phyloP scores from a whole-genome alignment of 2,329 filamentous ascomycete genomes.

The Botrytis fragariae region DNA sequence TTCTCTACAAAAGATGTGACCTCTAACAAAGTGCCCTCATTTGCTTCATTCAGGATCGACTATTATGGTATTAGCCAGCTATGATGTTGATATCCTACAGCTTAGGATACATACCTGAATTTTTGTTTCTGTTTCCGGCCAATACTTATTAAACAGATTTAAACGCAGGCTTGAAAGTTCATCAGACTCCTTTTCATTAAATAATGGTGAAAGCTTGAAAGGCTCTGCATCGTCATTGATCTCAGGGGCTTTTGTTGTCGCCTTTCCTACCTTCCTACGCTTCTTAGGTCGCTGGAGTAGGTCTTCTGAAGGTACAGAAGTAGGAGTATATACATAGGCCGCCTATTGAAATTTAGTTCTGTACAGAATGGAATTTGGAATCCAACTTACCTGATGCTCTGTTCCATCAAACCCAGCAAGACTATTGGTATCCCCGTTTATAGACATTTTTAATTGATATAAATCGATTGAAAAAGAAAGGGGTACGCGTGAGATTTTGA shows the following conservation, averaged over 20 bases:
- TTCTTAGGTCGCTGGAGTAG: slow-evolving; percentile 37
- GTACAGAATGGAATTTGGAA: neutral
- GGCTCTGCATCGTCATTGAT: slow-evolving; percentile 1
- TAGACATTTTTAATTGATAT: slow-evolving; percentile 34
- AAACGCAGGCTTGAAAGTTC: slow-evolving; percentile 53
- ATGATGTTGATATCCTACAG: neutral
- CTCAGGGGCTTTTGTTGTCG: slow-evolving; percentile 21
- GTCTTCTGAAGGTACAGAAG: slow-evolving; percentile 23
- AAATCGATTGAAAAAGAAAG: neutral
- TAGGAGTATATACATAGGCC: slow-evolving; percentile 41
- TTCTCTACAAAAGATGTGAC: slow-evolving; percentile 53
- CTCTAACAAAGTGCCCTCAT: slow-evolving; percentile 57
- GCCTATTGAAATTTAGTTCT: slow-evolving; percentile 32
- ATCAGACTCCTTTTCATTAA: slow-evolving; percentile 53
- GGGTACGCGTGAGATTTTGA: slow-evolving; percentile 19
- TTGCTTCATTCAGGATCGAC: slow-evolving; percentile 58
- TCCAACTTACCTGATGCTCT: slow-evolving; percentile 37
- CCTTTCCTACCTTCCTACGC: slow-evolving; percentile 38
- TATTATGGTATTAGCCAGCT: slow-evolving; percentile 41
- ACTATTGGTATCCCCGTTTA: slow-evolving; percentile 32
- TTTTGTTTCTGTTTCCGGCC: slow-evolving; percentile 60
- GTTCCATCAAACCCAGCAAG: slow-evolving; percentile 33
- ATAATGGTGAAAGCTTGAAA: slow-evolving; percentile 49
- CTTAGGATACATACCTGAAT: slow-evolving; percentile 52
- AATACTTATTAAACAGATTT: slow-evolving; percentile 59